Base-by-base conservation (phyloP, 129 eudicot species). In the Sambucus nigra region DNA sequence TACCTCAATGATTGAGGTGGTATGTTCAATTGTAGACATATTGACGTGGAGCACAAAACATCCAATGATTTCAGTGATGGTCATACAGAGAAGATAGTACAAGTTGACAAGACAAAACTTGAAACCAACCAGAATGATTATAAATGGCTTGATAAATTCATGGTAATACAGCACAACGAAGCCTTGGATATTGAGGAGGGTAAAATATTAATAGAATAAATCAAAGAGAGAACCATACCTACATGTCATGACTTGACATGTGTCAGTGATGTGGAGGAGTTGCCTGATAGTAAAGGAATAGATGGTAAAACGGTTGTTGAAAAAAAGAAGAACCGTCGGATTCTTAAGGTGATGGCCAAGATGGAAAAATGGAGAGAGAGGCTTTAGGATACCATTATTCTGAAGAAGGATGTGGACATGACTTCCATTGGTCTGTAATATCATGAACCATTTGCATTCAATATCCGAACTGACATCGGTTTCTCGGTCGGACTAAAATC, bases 291-390 rank as follows among this genome's bases (percentile, higher is more conserved):
- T 40, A 56, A 53, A 24, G 59, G 25, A 53, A 42, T 51, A 25
- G 64, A 44, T 12, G 51, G 53, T 22, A 42, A 31, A 14, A 15
- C 0, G 20, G 39, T 11, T 45, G 47, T 17, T 14, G 63, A 63
- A 16, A 75, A 61, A 32, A 18, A 58, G 48, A 75, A 73, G 47
- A 70, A 70, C 32, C 64, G 78, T 47, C 70, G 56, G 44, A 76
- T 87, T 53, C 74, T 65, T 22, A 86, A 76, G 69, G 72, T 80
- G 28, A 68, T 80, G 66, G 77, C 71, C 16, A 87, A 82, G 80
- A 87, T 87, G 96, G 94, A 87, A 67, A 82, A 70, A 46, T 69
- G 95, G 62, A 73, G 84, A 55, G 84, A 81, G 67, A 81, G 88
- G 23, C 82, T 87, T 61, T 65, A 76, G 57, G 80, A 73, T 29